These are phyloP conservation scores for Talaromyces stipitatus DNA, from an alignment of 495 filamentous ascomycete genomes.

Conservation along the genomic window DNA sequence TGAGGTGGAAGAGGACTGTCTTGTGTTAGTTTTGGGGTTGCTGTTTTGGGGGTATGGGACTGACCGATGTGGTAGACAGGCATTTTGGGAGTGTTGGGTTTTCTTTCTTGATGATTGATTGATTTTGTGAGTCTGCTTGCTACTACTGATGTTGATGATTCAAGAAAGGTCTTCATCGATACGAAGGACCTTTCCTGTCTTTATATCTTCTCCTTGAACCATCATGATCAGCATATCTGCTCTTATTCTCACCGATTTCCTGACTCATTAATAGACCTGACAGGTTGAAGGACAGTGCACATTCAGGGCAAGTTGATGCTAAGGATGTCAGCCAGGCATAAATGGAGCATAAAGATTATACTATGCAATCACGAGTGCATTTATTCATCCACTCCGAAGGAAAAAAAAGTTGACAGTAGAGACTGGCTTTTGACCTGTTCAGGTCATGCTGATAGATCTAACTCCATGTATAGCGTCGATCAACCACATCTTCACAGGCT, in stretches of 20 bases:
- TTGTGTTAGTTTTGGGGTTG: conserved; percentile 9
- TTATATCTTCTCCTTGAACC: background rate
- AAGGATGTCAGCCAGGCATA: background rate
- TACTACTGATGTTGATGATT: background rate
- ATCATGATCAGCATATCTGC: background rate
- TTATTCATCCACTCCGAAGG: background rate
- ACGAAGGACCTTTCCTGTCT: background rate
- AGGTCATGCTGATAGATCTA: no score
- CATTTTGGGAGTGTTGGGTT: conserved; percentile 12
- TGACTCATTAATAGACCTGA: background rate
- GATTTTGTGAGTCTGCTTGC: background rate
- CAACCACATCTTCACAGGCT: background rate
- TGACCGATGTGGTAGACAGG: conserved; percentile 28
- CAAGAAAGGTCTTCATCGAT: background rate
- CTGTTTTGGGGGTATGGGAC: conserved; percentile 1
- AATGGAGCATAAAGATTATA: background rate
- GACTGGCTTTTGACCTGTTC: background rate
- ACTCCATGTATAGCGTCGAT: background rate
- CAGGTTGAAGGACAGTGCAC: background rate
- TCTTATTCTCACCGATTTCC: background rate
- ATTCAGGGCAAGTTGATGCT: background rate
- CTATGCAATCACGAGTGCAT: background rate
- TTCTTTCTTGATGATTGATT: background rate
- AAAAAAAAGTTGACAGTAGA: background rate
- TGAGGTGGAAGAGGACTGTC: conserved; percentile 37